Percentiles rank a stretch among this genome's conserved stretches.
Evolutionary conservation across 306 rosid genomes (phyloP).

Genomic region (Arachis stenosperma): DNA sequence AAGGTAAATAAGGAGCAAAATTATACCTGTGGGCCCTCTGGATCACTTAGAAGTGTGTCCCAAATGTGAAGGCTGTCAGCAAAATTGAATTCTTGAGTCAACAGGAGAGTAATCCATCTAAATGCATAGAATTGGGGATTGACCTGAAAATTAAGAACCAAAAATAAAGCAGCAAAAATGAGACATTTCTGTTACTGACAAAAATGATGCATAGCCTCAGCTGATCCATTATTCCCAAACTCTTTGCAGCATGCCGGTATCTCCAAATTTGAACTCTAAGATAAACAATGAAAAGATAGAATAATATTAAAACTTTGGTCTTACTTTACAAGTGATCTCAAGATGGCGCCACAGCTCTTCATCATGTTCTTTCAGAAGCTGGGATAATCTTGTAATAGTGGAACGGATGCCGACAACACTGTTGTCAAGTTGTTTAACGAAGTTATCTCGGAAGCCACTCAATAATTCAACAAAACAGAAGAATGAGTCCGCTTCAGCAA

Average conservation of each 20-base stretch:
- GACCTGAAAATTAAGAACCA: slow-evolving; percentile 62
- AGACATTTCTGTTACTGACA: slow-evolving; percentile 32
- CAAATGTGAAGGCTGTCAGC: slow-evolving; percentile 95
- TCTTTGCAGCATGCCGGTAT: neutral
- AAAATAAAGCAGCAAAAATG: slow-evolving; percentile 17
- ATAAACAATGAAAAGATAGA: slow-evolving; percentile 15
- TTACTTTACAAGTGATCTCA: slow-evolving; percentile 93
- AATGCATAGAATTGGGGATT: slow-evolving; percentile 99
- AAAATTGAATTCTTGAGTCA: slow-evolving; percentile 98
- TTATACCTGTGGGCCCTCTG: slow-evolving; percentile 91
- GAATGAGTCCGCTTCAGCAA: slow-evolving; percentile 95
- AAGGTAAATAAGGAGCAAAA: slow-evolving; percentile 12
- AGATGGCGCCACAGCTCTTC: slow-evolving; percentile 99
- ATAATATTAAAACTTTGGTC: slow-evolving; percentile 28
- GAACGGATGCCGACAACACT: slow-evolving; percentile 98
- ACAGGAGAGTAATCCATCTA: slow-evolving; percentile 98
- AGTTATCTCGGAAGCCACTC: slow-evolving; percentile 96
- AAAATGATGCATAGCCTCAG: slow-evolving; percentile 14
- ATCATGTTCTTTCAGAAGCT: slow-evolving; percentile 91
- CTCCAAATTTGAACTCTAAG: slow-evolving; percentile 21
- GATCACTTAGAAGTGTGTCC: slow-evolving; percentile 94
- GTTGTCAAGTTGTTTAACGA: slow-evolving; percentile 97
- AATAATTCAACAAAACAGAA: slow-evolving; percentile 97
- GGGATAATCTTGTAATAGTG: slow-evolving; percentile 87
- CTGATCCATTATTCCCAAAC: neutral